phyloP scores from a whole-genome alignment of 495 filamentous ascomycete genomes.

The Hypoxylon lenormandii region DNA sequence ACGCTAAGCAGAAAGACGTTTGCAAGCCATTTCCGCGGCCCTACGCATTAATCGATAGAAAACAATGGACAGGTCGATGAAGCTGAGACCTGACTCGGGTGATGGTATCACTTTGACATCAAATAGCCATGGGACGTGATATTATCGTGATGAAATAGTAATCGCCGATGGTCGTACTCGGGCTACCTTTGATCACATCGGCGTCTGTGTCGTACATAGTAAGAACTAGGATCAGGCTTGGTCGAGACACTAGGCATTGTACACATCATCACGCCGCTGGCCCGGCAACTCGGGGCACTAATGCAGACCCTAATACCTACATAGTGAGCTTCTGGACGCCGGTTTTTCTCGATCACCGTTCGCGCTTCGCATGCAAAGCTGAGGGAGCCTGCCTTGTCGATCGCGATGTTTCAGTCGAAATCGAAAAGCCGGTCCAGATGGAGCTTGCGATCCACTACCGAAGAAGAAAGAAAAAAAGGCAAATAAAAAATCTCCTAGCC shows the following conservation, averaged over 20 bases:
- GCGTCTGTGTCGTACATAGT: slow-evolving; percentile 16
- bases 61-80: slow-evolving; percentile 16
- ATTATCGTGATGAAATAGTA: slow-evolving; percentile 10
- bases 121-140: slow-evolving; percentile 11
- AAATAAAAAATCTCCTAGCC: slow-evolving; percentile 3
- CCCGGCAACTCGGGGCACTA: slow-evolving; percentile 41
- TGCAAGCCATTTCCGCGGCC: slow-evolving; percentile 4
- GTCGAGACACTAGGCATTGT: slow-evolving; percentile 3
- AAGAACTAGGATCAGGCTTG: slow-evolving; percentile 20
- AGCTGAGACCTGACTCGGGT: slow-evolving; percentile 38
- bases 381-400: slow-evolving; percentile 29
- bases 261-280: slow-evolving; percentile 32
- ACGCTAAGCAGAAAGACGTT: slow-evolving; percentile 19
- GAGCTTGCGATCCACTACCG: not conserved
- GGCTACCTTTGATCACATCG: slow-evolving; percentile 6
- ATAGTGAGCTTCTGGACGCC: slow-evolving; percentile 23
- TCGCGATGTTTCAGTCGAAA: slow-evolving; percentile 37
- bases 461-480: slow-evolving; percentile 1
- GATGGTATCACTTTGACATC: slow-evolving; percentile 21
- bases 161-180: slow-evolving; percentile 22
- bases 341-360: too few species aligned
- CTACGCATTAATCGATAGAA: not conserved
- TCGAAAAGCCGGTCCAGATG: slow-evolving; percentile 4
- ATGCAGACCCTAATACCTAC: not conserved
- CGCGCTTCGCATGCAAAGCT: too few species aligned